Base-by-base conservation (phyloP, 2,329 filamentous ascomycete genomes). In the Penicillium sp. region DNA sequence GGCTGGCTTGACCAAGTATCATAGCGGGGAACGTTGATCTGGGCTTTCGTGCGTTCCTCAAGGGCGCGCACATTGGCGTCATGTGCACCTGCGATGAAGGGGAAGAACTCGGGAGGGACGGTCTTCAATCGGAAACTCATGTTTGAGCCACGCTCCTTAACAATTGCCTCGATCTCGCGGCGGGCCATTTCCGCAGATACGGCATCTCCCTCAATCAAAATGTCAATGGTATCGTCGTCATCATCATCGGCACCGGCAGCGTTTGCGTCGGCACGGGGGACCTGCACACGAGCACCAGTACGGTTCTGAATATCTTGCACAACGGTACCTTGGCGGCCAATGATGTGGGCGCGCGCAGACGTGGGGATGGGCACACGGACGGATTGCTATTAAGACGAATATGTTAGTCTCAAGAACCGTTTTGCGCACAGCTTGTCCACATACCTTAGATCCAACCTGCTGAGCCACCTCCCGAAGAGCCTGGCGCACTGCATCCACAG, bases 71-170 rank as follows among this genome's bases (percentile, higher is more conserved):
- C 76, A 47, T 84, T 78, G 43, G 82, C 78, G 69, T 91, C 90
- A 70, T 88, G 83, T 9, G 87, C 84, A 45, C 91, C 91, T 23
- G 91, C 88, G 72, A 99, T 87, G 79, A 99, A 99, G 48, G 93
- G 93, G 75, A 94, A 99, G 74, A 94, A 95, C 70, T 96, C 91
- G 26, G 91, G 84, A 7, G 94, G 92, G 56, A 99, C 88, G 45
- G 87, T 86, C 73, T 87, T 90, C 61, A 99, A 76, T 65, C 89
- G 90, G 53, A 91, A 82, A 75, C 84, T 94, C 68, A 92, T 84
- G 63, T 88, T 93, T 51, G 90, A 88, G 49, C 89, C 86, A 58
- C 91, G 87, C 74, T 97, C 91, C 65, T 88, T 88, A 52, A 90
- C 91, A 70, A 97, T 97, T 66, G 87, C 88, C 67, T 90, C 81